A percentile compares a stretch with the other conserved stretches of the same genome.
Evolutionary conservation across 78 protist species (phyloP).

Genomic region (Dictyostelium citrinum): DNA sequence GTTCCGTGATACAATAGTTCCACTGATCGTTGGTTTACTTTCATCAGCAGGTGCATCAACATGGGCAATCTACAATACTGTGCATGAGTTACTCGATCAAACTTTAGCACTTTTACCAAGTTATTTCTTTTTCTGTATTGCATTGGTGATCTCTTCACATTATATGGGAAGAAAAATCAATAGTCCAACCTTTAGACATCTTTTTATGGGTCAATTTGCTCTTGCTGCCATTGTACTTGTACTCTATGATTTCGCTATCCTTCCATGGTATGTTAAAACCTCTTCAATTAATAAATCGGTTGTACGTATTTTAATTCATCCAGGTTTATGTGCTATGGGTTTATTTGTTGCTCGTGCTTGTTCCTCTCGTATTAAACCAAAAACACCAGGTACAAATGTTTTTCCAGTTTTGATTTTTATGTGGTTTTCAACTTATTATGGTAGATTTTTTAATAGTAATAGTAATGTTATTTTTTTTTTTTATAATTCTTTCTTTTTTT

Average conservation of each 20-base stretch:
- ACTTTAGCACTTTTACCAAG: slow-evolving; percentile 44
- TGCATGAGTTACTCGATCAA: not conserved
- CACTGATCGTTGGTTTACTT: not conserved
- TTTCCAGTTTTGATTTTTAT: slow-evolving; percentile 65
- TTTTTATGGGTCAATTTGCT: slow-evolving; percentile 63
- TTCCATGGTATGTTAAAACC: slow-evolving; percentile 27
- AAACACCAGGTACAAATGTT: slow-evolving; percentile 31
- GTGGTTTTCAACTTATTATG: slow-evolving; percentile 77
- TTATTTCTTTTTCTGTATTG: slow-evolving; percentile 48
- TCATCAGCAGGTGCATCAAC: slow-evolving; percentile 38
- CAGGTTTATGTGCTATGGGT: slow-evolving; percentile 46
- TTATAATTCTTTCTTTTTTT: not conserved
- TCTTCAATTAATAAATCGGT: slow-evolving; percentile 29
- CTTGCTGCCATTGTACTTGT: slow-evolving; percentile 46
- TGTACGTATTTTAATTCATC: slow-evolving; percentile 52
- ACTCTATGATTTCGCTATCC: slow-evolving; percentile 29
- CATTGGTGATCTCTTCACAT: slow-evolving; percentile 2
- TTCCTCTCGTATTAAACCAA: slow-evolving; percentile 42
- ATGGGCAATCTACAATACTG: slow-evolving; percentile 46
- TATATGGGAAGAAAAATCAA: slow-evolving; percentile 41
- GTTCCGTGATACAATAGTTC: not conserved
- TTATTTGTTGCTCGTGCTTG: slow-evolving; percentile 61
- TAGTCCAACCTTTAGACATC: slow-evolving; percentile 46
- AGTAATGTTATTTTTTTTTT: not conserved
- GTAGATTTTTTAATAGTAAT: slow-evolving; percentile 60